Conservation (phyloP, 2,329 filamentous ascomycete genomes). For the Teratosphaeriaceae sp. region DNA sequence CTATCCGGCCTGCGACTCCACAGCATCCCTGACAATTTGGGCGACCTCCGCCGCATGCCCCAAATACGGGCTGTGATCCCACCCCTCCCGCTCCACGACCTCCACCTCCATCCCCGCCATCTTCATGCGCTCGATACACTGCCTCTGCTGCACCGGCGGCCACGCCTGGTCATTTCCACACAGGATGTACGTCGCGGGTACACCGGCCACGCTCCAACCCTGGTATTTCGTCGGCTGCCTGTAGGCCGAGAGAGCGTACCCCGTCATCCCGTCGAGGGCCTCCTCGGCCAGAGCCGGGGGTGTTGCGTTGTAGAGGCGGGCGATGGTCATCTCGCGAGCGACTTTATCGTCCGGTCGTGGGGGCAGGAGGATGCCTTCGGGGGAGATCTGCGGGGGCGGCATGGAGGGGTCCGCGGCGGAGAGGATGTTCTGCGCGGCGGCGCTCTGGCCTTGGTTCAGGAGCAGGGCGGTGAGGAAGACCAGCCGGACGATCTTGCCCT, state of each 20-base stretch:
- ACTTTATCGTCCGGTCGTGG: background rate
- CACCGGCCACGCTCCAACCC: background rate
- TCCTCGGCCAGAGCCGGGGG: background rate
- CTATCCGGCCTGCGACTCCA: no score
- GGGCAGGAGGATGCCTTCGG: background rate
- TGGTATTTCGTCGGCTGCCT: background rate
- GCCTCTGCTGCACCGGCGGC: background rate
- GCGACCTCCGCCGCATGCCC: slow-evolving; percentile 2
- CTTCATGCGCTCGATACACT: background rate
- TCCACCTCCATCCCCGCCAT: background rate
- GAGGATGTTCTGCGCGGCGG: background rate
- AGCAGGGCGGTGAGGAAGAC: background rate
- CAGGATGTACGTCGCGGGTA: background rate
- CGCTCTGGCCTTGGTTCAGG: slow-evolving; percentile 3
- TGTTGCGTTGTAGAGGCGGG: background rate
- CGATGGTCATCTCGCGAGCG: background rate
- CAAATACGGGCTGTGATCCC: slow-evolving; percentile 2
- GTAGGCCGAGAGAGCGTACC: background rate
- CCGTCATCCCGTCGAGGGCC: background rate
- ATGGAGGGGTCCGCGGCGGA: background rate
- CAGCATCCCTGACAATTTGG: background rate
- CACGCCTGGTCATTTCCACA: background rate
- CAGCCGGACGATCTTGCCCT: background rate
- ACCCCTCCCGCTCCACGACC: background rate
- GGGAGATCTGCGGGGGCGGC: background rate